Conservation (phyloP, 2,329 filamentous ascomycete species). For the Fusarium luffae region DNA sequence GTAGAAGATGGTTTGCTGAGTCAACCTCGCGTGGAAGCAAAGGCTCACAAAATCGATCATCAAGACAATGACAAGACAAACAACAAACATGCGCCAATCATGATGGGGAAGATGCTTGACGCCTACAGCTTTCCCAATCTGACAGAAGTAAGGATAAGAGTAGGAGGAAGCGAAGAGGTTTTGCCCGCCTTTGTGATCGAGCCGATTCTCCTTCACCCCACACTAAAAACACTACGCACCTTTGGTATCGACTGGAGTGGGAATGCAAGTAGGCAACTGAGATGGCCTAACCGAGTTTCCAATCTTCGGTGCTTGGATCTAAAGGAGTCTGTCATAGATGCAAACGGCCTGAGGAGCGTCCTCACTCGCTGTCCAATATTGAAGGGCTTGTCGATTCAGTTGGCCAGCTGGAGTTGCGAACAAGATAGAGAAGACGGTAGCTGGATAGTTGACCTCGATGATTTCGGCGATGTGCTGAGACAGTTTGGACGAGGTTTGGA, state of each 20-base stretch:
- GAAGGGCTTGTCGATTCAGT: not conserved
- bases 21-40: too few relatives aligned
- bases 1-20: not conserved
- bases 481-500: not conserved
- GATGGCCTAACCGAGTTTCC: not conserved
- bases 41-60: too few relatives aligned
- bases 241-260: not conserved
- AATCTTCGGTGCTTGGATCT: slow-evolving; percentile 1
- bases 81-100: not conserved
- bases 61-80: not conserved
- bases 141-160: slow-evolving; percentile 6
- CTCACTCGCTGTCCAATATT: slow-evolving; percentile 11
- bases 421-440: too few relatives aligned
- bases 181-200: not conserved
- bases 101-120: not conserved
- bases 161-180: rapidly evolving
- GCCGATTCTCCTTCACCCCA: not conserved
- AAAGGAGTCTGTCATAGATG: not conserved
- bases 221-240: not conserved
- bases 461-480: not conserved
- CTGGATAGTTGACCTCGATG: not conserved
- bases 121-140: not conserved
- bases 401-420: not conserved
- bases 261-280: not conserved
- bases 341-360: not conserved